These are phyloP conservation scores for Postia placenta DNA, from an alignment of 768 basidiomycete species.

Conservation along the genomic window DNA sequence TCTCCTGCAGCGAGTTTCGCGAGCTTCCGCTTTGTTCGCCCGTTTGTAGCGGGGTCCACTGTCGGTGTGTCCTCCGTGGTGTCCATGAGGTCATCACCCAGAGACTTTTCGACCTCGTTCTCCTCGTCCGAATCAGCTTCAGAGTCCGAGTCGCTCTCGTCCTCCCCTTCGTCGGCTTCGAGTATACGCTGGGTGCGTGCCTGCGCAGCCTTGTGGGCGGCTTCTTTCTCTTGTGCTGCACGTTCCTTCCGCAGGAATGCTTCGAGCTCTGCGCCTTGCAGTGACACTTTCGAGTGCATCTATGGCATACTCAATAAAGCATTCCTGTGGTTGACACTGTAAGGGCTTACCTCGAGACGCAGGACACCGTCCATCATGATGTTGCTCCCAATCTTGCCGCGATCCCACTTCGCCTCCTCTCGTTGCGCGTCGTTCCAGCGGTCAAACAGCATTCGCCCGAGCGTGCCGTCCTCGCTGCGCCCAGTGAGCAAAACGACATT, in stretches of 20 bases:
- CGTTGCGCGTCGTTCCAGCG: conserved; percentile 82
- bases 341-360: conserved; percentile 50
- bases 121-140: conserved; percentile 63
- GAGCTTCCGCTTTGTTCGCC: conserved; percentile 33
- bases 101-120: conserved; percentile 48
- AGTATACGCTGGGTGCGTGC: conserved; percentile 83
- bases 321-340: too few relatives aligned
- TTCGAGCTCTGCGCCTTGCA: conserved; percentile 86
- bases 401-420: conserved; percentile 80
- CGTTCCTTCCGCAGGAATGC: conserved; percentile 72
- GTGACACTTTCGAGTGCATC: conserved; percentile 86
- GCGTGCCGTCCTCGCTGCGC: conserved; percentile 72
- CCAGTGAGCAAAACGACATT: conserved; percentile 87
- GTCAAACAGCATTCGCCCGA: conserved; percentile 74
- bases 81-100: conserved; percentile 49
- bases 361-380: conserved; percentile 74
- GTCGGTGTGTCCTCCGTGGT: conserved; percentile 27
- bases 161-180: conserved; percentile 92
- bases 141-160: conserved; percentile 68
- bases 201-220: conserved; percentile 77
- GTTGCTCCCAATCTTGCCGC: conserved; percentile 82
- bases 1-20: conserved; percentile 40
- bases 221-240: conserved; percentile 73
- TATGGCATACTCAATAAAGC: conserved; percentile 27
- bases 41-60: conserved; percentile 6